A percentile compares a stretch with the other conserved stretches of the same genome.
Conservation (phyloP, 2,329 filamentous ascomycete genomes). For the Sclerotinia glacialis region DNA sequence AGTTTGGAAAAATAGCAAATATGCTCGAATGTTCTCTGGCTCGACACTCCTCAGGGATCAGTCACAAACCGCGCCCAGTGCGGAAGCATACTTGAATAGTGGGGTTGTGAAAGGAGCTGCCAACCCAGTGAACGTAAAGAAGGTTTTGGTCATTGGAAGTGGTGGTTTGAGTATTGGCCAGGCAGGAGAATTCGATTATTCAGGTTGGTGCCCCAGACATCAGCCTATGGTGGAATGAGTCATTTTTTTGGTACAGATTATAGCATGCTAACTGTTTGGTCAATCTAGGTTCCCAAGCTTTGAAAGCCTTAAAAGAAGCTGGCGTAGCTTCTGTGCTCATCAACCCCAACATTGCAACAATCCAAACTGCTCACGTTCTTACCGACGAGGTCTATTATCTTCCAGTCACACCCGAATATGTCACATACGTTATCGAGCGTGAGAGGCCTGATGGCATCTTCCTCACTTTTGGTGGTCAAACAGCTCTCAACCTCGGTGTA, state of each 20-base stretch:
- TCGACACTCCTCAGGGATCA: conserved; percentile 32
- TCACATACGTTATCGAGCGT: conserved; percentile 93
- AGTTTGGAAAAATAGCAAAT: conserved; percentile 32
- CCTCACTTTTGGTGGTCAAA: conserved; percentile 95
- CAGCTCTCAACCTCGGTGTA: conserved; percentile 92
- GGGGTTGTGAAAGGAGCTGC: conserved; percentile 75
- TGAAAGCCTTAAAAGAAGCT: conserved; percentile 96
- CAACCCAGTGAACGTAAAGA: conserved; percentile 85
- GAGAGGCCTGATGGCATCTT: conserved; percentile 97
- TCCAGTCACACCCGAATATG: conserved; percentile 95
- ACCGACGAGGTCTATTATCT: conserved; percentile 98
- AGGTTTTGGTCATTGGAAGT: conserved; percentile 93
- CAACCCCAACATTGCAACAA: conserved; percentile 98
- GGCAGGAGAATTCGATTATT: conserved; percentile 98
- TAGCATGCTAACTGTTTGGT: conserved; percentile 28
- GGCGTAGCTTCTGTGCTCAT: conserved; percentile 88
- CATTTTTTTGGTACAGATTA: conserved; percentile 20
- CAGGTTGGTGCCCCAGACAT: conserved; percentile 56
- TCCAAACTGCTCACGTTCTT: conserved; percentile 94
- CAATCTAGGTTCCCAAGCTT: conserved; percentile 77
- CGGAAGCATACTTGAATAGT: conserved; percentile 85
- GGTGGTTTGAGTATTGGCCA: conserved; percentile 96
- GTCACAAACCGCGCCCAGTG: conserved; percentile 69
- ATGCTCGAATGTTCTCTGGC: conserved; percentile 38
- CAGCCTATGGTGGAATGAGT: conserved; percentile 30